Conservation (phyloP, 257 asterid species). For the Knoxia roxburghii region DNA sequence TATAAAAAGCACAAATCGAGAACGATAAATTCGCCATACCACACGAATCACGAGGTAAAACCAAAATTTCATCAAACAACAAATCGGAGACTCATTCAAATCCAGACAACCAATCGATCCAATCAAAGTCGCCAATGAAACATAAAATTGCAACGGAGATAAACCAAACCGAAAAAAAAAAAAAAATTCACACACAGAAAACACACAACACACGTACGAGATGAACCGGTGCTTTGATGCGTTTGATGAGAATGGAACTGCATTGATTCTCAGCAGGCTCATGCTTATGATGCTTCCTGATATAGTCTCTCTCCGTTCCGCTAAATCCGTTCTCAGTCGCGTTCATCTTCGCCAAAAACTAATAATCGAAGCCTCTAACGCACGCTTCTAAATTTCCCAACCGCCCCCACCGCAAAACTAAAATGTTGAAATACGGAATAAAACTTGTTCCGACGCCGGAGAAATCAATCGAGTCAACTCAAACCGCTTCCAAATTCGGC, state of each 20-base stretch:
- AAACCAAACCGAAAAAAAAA: not conserved
- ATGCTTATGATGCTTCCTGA: constrained; percentile 54
- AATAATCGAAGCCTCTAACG: not conserved
- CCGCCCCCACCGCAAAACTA: not conserved
- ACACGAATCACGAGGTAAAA: constrained; percentile 9
- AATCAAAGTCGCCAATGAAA: not conserved
- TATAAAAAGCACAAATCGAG: not conserved
- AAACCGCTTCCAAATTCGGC: constrained; percentile 11
- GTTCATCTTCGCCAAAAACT: constrained; percentile 24
- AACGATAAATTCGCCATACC: constrained; percentile 1
- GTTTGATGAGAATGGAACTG: constrained; percentile 57
- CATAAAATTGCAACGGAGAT: not conserved
- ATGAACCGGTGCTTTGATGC: constrained; percentile 65
- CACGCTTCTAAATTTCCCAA: not conserved
- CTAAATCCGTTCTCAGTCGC: constrained; percentile 36
- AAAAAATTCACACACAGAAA: not conserved
- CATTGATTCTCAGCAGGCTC: constrained; percentile 55
- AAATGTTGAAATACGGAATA: not conserved
- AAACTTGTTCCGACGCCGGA: not conserved
- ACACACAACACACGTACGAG: constrained; percentile 37
- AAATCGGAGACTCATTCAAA: constrained; percentile 11
- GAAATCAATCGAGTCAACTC: constrained; percentile 18
- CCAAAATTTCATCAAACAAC: not conserved
- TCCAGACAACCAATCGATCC: constrained; percentile 11
- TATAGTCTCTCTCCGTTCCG: constrained; percentile 42